Base-by-base conservation (phyloP, 805 yeast species). In the Grigorovia yakushimaensis region DNA sequence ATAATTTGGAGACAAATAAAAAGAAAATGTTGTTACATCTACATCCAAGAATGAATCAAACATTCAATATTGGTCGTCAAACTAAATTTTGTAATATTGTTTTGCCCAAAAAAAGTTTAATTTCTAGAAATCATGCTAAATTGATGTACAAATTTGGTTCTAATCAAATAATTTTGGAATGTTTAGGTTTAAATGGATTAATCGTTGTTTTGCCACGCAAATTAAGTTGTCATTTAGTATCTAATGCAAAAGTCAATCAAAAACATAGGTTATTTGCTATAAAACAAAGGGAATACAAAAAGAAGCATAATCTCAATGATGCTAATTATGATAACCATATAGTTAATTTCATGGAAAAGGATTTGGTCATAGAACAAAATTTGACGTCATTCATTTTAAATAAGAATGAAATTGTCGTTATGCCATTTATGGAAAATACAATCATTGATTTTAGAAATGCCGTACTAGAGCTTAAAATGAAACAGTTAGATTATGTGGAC, bases 181-280 rank as follows among this genome's bases (percentile, higher is more conserved):
- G 97, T 62, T 60, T 79, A 45, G 97, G 98, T 4, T 74, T 79
- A 67, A 89, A 91, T 62, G 96, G 97, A 9, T 67, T 85, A 43
- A 73, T 77, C 10, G 76, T 88, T 4, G 27, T 76, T 5, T 74
- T 87, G 39, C 93, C 95, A 1, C 66, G 65, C 17, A 55, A 58
- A 18, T 54, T 70, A 21, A 54, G 61, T 11, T 70, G 71, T 42
- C 65, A 66, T 10, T 54, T 57, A 36, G 47, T 65, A 13, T 45
- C 43, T 13, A 18, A 27, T n/a, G 11, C 10, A 7, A 13, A 8
- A 30, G 11, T 5, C 5, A 7, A 8, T 13, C n/a, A 8, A 30
- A 13, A 13, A 13, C 11, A 8, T 30, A 30, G 36, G 11, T 30
- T 30, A 30, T 24, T 24, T 24, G 9, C 9, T 7, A 9, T 24